Evolutionary conservation across 257 asterid species (phyloP).

Genomic region (Striga asiatica): DNA sequence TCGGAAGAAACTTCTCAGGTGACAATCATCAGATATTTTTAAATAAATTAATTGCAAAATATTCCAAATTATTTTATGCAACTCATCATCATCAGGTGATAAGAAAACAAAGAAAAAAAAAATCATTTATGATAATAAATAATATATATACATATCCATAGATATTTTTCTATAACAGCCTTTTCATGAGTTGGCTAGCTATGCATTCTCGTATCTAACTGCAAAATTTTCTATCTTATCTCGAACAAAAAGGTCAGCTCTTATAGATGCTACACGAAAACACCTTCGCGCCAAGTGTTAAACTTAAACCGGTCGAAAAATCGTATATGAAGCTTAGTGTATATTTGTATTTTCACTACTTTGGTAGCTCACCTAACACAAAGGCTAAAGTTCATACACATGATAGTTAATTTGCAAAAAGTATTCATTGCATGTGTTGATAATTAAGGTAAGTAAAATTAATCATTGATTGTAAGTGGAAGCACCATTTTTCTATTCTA

Average conservation of each 20-base stretch:
- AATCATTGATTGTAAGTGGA: not conserved
- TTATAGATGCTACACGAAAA: too few species aligned
- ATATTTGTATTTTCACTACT: conserved; percentile 15
- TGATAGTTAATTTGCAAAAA: conserved; percentile 1
- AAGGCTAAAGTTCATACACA: conserved; percentile 27
- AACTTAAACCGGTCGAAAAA: too few species aligned
- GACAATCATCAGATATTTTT: not conserved
- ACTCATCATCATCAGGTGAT: too few species aligned
- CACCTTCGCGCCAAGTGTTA: too few species aligned
- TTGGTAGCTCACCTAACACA: conserved; percentile 69
- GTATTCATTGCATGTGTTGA: not conserved
- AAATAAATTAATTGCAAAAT: not conserved
- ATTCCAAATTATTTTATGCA: not conserved
- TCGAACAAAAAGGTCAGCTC: too few species aligned
- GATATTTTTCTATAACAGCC: too few species aligned
- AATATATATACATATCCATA: too few species aligned
- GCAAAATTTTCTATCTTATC: too few species aligned
- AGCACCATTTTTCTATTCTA: not conserved
- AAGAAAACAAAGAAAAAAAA: too few species aligned
- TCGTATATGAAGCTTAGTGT: not conserved
- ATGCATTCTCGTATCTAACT: too few species aligned
- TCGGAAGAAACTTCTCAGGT: conserved; percentile 32
- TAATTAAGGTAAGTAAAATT: not conserved
- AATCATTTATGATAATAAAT: too few species aligned
- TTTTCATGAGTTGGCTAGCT: too few species aligned